phyloP scores from a whole-genome alignment of 192 early-diverging fungal species.

The Diversispora epigaea region DNA sequence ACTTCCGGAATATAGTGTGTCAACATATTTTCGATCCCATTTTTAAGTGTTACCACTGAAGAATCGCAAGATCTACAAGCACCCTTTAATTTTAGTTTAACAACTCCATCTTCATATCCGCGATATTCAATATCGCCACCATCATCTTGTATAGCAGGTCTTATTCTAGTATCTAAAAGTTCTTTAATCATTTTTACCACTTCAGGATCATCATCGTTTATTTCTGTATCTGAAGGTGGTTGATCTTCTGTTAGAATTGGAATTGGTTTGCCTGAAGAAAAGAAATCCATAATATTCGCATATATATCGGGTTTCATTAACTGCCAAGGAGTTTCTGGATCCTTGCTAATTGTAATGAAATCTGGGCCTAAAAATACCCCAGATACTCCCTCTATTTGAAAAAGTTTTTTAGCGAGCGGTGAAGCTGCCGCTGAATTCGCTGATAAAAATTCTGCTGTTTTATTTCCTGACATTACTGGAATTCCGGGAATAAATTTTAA shows the following conservation, averaged over 20 bases:
- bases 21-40: conserved; percentile 99
- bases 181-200: conserved; percentile 98
- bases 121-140: conserved; percentile 98
- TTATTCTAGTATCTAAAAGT: conserved; percentile 89
- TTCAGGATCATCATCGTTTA: conserved; percentile 82
- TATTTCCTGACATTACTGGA: conserved; percentile 64
- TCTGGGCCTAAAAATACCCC: conserved; percentile 91
- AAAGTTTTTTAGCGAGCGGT: conserved; percentile 87
- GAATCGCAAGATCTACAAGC: conserved; percentile 94
- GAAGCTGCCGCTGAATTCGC: conserved; percentile 74
- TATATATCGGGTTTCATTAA: conserved; percentile 98
- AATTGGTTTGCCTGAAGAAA: conserved; percentile 82
- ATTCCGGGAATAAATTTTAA: conserved; percentile 97
- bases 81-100: conserved; percentile 89
- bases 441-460: conserved; percentile 83
- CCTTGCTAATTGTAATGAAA: conserved; percentile 94
- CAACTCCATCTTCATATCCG: conserved; percentile 85
- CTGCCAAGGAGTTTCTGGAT: conserved; percentile 88
- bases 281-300: conserved; percentile 92
- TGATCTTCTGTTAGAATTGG: conserved; percentile 67
- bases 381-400: conserved; percentile 89
- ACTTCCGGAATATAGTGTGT: conserved; percentile 99
- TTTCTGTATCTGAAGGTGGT: conserved; percentile 61
- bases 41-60: conserved; percentile 90
- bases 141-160: conserved; percentile 97